Evolutionary conservation across 345 rosid genomes (phyloP), one percentile per base, ranked within the genome.

Genomic region (Sonneratia alba): DNA sequence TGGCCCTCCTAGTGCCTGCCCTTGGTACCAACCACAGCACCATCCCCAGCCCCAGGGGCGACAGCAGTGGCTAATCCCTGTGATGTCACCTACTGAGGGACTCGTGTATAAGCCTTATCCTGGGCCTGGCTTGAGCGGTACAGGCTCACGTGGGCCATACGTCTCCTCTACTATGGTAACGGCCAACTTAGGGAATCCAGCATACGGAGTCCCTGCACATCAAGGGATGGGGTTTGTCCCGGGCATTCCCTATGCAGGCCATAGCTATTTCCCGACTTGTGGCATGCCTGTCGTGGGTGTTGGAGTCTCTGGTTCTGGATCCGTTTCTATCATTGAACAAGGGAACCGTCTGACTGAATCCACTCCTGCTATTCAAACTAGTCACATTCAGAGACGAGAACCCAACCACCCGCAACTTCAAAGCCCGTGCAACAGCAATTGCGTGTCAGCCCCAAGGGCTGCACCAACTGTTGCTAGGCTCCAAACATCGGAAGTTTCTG

Each of bases 71-170:
- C 75, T 93, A 75, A 65, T 91, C 72, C 98, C 98, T 59, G 82
- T 93, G 16, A 88, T 93, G 93, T 89, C 98, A 48, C 96, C 94
- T 49, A 87, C 94, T 0, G 97, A 93, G 81, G 98, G 97, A 71
- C 89, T 91, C 22, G 76, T 93, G 74, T 93, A 88, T 83, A 93
- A 91, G 84, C 98, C 98, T 37, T 91, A 83, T 75, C 70, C 87
- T 14, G 87, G 75, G 18, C 79, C 87, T 59, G 93, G 91, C 75
- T 79, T 79, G 57, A 72, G 77, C 36, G 90, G 87, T 68, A 11
- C 85, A 1, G 77, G 22, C 68, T 76, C 81, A 49, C 84, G 77
- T 74, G 88, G 88, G 43, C 89, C 89, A 37, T 81, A 73, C 66
- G 87, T 81, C 53, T 76, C 83, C 38, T 48, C 81, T 65, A 89